Conservation (phyloP, 768 basidiomycete genomes). For the Pleurotus tuoliensis region DNA sequence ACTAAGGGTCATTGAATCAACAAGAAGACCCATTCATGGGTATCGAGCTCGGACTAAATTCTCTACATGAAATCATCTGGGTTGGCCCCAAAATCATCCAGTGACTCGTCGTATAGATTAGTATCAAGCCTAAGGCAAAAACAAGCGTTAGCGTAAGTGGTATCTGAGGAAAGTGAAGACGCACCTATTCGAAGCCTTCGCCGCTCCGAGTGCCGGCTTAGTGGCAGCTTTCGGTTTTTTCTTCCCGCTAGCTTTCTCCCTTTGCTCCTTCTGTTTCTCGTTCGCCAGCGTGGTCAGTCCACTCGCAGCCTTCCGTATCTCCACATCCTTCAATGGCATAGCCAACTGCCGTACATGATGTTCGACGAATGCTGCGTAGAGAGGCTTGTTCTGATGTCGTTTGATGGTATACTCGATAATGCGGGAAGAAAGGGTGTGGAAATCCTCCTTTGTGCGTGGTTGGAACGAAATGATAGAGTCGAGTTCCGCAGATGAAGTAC, state of each 20-base stretch:
- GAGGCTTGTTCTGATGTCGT: constrained; percentile 76
- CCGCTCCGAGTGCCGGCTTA: constrained; percentile 75
- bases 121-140: constrained; percentile 64
- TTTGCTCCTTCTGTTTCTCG: constrained; percentile 90
- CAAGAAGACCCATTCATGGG: background rate
- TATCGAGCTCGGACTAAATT: constrained; percentile 6
- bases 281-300: constrained; percentile 85
- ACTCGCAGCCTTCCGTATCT: constrained; percentile 86
- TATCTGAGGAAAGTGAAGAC: constrained; percentile 15
- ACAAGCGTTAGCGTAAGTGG: constrained; percentile 1
- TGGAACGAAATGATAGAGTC: constrained; percentile 71
- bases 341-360: constrained; percentile 76
- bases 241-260: constrained; percentile 84
- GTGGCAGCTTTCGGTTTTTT: constrained; percentile 72
- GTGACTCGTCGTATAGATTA: constrained; percentile 75
- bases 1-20: background rate
- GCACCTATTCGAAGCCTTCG: constrained; percentile 64
- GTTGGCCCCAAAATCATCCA: constrained; percentile 81
- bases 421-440: constrained; percentile 63
- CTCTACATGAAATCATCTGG: constrained; percentile 89
- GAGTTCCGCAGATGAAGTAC: constrained; percentile 64
- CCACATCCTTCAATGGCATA: constrained; percentile 79
- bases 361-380: constrained; percentile 83
- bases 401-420: constrained; percentile 76
- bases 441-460: constrained; percentile 89